These are phyloP conservation scores for Aureobasidium sp. DNA, from an alignment of 2,329 filamentous ascomycete genomes.

Conservation along the genomic window DNA sequence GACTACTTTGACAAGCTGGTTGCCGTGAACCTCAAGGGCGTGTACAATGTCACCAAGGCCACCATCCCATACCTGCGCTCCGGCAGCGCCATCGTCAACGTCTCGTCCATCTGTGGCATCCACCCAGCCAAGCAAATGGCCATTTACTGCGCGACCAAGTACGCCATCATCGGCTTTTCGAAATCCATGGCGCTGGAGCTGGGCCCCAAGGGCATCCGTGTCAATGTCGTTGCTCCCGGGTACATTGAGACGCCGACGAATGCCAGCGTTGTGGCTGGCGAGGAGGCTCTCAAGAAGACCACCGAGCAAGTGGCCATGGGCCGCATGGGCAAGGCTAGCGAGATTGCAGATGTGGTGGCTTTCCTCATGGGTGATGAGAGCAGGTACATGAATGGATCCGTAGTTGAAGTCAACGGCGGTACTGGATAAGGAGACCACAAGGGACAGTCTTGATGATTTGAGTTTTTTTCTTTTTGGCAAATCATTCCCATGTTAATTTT, in stretches of 20 bases:
- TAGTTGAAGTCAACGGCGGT: conserved; percentile 42
- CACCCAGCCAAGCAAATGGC: conserved; percentile 29
- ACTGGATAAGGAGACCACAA: no score
- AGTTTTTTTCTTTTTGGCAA: no score
- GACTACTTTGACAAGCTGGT: conserved; percentile 35
- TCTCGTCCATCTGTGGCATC: conserved; percentile 32
- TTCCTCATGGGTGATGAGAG: conserved; percentile 40
- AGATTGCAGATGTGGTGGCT: conserved; percentile 43
- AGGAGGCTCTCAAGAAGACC: conserved; percentile 34
- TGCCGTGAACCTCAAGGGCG: conserved; percentile 33
- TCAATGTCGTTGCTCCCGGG: conserved; percentile 33
- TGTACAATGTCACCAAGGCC: conserved; percentile 32
- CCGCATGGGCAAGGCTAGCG: conserved; percentile 36
- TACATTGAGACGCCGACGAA: conserved; percentile 42
- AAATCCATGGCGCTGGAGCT: conserved; percentile 36
- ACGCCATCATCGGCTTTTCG: conserved; percentile 36
- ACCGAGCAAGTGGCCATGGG: conserved; percentile 32
- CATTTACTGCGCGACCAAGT: conserved; percentile 36
- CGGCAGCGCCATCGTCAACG: conserved; percentile 32
- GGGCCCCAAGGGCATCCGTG: conserved; percentile 29
- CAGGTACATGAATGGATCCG: conserved; percentile 39
- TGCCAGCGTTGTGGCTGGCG: conserved; percentile 41
- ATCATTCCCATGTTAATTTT: no score
- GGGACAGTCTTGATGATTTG: no score
- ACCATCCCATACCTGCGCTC: conserved; percentile 32